These are phyloP conservation scores for Erigeron philadelphicus DNA, from an alignment of 140 eudicot species.

Conservation along the genomic window DNA sequence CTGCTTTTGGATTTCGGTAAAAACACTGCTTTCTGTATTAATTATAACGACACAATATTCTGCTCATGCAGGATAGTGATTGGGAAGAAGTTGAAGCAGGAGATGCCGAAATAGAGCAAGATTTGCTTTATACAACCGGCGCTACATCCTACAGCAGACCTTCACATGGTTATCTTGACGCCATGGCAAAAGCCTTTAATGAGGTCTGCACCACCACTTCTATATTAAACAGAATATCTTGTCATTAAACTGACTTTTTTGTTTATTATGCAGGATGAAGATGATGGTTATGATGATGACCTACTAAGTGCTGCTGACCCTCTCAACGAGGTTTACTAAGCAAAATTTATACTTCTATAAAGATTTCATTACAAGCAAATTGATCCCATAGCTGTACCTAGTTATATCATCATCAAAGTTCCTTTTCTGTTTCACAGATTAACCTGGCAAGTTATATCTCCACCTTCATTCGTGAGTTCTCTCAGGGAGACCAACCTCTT, in stretches of 20 bases:
- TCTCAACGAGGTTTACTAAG: slow-evolving; percentile 63
- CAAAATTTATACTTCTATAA: neutral
- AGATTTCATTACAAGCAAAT: neutral
- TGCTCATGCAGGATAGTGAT: slow-evolving; percentile 67
- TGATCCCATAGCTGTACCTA: neutral
- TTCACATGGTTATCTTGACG: slow-evolving; percentile 58
- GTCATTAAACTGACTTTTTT: slow-evolving; percentile 4
- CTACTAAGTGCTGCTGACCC: slow-evolving; percentile 71
- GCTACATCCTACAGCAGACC: slow-evolving; percentile 56
- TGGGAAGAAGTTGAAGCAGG: slow-evolving; percentile 86
- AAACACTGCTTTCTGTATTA: neutral
- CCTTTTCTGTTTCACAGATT: slow-evolving; percentile 41
- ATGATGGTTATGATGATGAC: slow-evolving; percentile 73
- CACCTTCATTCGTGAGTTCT: slow-evolving; percentile 59
- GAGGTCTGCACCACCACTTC: slow-evolving; percentile 39
- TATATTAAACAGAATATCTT: neutral
- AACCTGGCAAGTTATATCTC: slow-evolving; percentile 58
- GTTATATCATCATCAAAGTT: neutral
- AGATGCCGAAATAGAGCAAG: slow-evolving; percentile 47
- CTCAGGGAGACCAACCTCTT: slow-evolving; percentile 52
- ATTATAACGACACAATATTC: neutral
- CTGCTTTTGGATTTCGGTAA: neutral
- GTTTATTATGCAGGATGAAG: slow-evolving; percentile 45
- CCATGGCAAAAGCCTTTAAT: slow-evolving; percentile 74
- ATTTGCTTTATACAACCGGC: slow-evolving; percentile 39